phyloP scores from a whole-genome alignment of 2,329 filamentous ascomycete species.

The Cladosporium sp. region DNA sequence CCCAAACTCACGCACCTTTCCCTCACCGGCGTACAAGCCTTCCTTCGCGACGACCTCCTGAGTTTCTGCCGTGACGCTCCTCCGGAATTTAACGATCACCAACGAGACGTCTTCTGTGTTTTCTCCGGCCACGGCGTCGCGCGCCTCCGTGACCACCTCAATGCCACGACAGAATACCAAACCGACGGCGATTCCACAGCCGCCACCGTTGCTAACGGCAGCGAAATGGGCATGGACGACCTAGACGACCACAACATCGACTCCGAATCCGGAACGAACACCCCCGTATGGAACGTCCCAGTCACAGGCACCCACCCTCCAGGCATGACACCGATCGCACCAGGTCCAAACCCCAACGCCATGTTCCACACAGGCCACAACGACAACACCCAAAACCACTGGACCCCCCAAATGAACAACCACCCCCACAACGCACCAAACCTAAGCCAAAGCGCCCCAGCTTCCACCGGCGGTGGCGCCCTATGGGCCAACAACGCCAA shows the following conservation, averaged over 20 bases:
- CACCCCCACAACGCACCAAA: slow-evolving; percentile 10
- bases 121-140: slow-evolving; percentile 85
- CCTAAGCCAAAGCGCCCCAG: slow-evolving; percentile 28
- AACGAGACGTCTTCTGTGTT: slow-evolving; percentile 93
- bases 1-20: slow-evolving; percentile 89
- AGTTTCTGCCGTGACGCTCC: slow-evolving; percentile 83
- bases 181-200: slow-evolving; percentile 17
- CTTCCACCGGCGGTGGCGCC: slow-evolving; percentile 22
- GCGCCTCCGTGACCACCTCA: slow-evolving; percentile 73
- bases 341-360: slow-evolving; percentile 14
- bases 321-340: slow-evolving; percentile 25
- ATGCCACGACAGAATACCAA: slow-evolving; percentile 37
- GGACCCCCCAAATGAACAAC: slow-evolving; percentile 3
- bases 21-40: slow-evolving; percentile 88
- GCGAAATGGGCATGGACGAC: slow-evolving; percentile 22
- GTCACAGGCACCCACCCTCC: slow-evolving; percentile 22
- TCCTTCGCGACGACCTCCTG: slow-evolving; percentile 78
- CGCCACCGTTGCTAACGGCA: slow-evolving; percentile 14
- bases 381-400: slow-evolving; percentile 2
- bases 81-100: slow-evolving; percentile 89
- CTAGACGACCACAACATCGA: slow-evolving; percentile 26
- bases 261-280: slow-evolving; percentile 25
- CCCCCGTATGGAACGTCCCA: slow-evolving; percentile 26
- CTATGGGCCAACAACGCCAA: slow-evolving; percentile 17
- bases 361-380: slow-evolving; percentile 14